Base-by-base conservation (phyloP, 768 basidiomycete genomes). In the Hygrophoropsis aurantiaca region DNA sequence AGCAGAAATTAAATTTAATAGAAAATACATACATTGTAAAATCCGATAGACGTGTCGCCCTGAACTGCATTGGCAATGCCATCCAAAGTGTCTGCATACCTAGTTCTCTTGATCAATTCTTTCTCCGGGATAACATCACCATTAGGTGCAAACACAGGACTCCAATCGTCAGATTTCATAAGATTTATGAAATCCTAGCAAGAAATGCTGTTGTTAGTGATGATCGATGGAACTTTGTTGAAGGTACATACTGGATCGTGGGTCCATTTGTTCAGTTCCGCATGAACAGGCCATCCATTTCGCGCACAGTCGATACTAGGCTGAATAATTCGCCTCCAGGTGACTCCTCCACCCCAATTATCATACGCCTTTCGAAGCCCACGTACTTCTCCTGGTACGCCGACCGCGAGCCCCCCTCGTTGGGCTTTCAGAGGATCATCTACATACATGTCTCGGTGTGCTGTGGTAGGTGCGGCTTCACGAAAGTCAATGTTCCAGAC, bases 351-450 rank as follows among this genome's bases (percentile, higher is more conserved):
- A 97, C 93, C 95, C 84, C 94, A 97, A 19, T 84, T 77, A 32
- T 74, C 71, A 65, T 94, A 86, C 0, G 90, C 91, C 61, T 85
- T 87, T 61, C 85, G 81, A 26, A 97, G 76, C 9, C 94, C 97
- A 20, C 85, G 79, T 38, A 98, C 63, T 69, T 98, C 94, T 8
- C 94, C 89, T 1, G 97, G 97, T 0, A 97, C 85, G 18, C 81
- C 94, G 15, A 95, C 81, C 6, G 92, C 66, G 45, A 97, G 69
- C 3, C 97, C 94, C 3, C 97, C 95, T 47, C 74, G 81, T 47
- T 58, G 72, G 15, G 91, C 74, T 2, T 73, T 68, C 4, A 62
- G 53, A 2, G 87, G 73, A 36, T 82, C 62, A 10, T 74, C 67
- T 25, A 68, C 58, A 66, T 81, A 97, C 94, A 97, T 97, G 4